Conservation (phyloP, 78 protist genomes). For the Tieghemostelium lacteum region DNA sequence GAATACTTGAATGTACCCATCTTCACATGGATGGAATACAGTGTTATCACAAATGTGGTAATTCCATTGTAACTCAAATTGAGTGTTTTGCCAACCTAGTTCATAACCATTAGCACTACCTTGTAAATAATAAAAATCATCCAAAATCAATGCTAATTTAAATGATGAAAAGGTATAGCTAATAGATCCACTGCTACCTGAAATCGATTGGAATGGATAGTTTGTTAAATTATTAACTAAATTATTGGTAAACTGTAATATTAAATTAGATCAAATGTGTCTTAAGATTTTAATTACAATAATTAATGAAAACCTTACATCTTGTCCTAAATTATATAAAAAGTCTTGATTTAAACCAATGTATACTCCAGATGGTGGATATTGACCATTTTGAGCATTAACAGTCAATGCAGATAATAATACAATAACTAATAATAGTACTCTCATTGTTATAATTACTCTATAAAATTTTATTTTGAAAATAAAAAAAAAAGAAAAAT, state of each 20-base stretch:
- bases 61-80: conserved; percentile 37
- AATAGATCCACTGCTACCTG: background rate
- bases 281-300: too few species aligned
- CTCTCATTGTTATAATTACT: too few species aligned
- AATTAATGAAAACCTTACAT: conserved; percentile 8
- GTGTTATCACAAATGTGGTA: conserved; percentile 50
- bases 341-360: background rate
- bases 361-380: conserved; percentile 13
- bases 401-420: background rate
- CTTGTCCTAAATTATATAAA: background rate
- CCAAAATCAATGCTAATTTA: background rate
- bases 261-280: too few species aligned
- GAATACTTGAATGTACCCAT: conserved; percentile 29
- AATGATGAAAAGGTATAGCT: background rate
- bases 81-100: conserved; percentile 3
- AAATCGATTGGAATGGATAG: background rate
- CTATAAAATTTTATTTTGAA: too few species aligned
- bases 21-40: conserved; percentile 40
- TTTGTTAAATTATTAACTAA: background rate
- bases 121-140: background rate
- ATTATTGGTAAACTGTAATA: conserved; percentile 1
- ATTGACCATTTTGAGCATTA: background rate
- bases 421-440: too few species aligned
- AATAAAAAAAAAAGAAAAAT: too few species aligned
- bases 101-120: background rate